A percentile compares a stretch with the other conserved stretches of the same genome.
phyloP scores from a whole-genome alignment of 805 yeast species.

The Metschnikowia baotianmanensis region DNA sequence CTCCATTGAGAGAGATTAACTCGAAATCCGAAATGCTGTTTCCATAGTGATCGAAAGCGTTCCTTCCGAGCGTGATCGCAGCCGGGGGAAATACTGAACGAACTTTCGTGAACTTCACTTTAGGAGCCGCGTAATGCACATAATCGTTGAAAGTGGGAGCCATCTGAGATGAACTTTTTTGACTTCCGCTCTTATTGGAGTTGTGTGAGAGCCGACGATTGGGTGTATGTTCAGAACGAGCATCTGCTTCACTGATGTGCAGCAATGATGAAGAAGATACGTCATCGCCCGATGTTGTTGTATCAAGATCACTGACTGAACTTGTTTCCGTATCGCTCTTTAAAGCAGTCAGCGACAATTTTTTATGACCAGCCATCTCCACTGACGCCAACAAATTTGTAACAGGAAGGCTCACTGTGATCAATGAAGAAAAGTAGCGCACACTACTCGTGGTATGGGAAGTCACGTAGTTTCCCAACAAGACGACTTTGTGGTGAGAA shows the following conservation, averaged over 20 bases:
- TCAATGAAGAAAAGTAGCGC: conserved; percentile 46
- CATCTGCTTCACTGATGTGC: conserved; percentile 15
- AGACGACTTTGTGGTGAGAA: conserved; percentile 68
- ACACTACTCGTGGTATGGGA: conserved; percentile 45
- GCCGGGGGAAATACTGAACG: conserved; percentile 72
- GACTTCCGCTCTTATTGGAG: conserved; percentile 21
- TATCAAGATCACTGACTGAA: conserved; percentile 13
- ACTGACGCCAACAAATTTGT: conserved; percentile 48
- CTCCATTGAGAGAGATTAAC: conserved; percentile 67
- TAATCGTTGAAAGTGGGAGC: conserved; percentile 60
- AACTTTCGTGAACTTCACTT: conserved; percentile 60
- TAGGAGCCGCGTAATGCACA: conserved; percentile 74
- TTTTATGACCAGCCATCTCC: conserved; percentile 34
- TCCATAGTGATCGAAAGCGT: conserved; percentile 67
- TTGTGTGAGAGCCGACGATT: conserved; percentile 21
- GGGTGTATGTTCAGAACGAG: conserved; percentile 20
- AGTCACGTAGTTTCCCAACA: conserved; percentile 55
- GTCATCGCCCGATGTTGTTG: conserved; percentile 16
- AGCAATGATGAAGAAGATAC: conserved; percentile 12
- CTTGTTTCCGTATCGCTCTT: conserved; percentile 10
- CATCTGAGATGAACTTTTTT: conserved; percentile 14
- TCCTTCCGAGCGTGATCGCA: conserved; percentile 75
- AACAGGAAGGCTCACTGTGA: conserved; percentile 54
- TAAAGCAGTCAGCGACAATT: not conserved
- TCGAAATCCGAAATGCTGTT: conserved; percentile 68